Evolutionary conservation across 257 asterid genomes (phyloP), one percentile per base, ranked within the genome.

Genomic region (Knoxia roxburghii): DNA sequence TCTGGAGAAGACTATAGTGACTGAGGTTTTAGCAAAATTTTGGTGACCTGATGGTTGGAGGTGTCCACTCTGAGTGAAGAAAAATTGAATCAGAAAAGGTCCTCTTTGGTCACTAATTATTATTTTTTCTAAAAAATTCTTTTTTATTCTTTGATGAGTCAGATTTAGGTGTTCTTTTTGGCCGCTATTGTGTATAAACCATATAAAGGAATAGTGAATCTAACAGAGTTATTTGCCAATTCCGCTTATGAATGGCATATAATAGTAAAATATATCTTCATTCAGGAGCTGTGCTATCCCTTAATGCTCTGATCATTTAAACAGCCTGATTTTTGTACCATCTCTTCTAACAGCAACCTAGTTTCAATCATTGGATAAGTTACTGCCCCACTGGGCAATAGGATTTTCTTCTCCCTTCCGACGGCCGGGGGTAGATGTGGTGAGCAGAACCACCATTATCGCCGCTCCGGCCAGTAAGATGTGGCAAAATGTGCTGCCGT

Each of bases 1-100:
- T 85, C 93, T 4, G 93, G 84, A 54, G 93, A n/a, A n/a, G n/a
- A 85, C 53, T 85, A 89, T 72, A 89, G 96, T 56, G 91, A 89
- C 73, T 86, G 72, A 88, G 68, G 33, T 61, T n/a, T n/a, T 24
- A 39, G 5, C 64, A 35, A 39, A n/a, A 37, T 70, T 70, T 61
- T 37, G 68, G 69, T 29, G 69, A 53, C 75, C 55, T 3, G 46
- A 62, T 30, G 59, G 50, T n/a, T 12, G 40, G 50, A 29, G 12
- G 27, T 21, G 63, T 4, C 35, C 71, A 20, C 7, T 54, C 64
- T 27, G 51, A 39, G 21, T 60, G n/a, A 41, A 53, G 37, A 26
- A 15, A 46, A 7, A 40, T 24, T n/a, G 62, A 57, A 61, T 39
- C 62, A 61, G 54, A 27, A 35, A 37, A 48, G 59, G 58, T 35